Evolutionary conservation across 2,329 filamentous ascomycete species (phyloP).

Genomic region (Macrophomina tecta): DNA sequence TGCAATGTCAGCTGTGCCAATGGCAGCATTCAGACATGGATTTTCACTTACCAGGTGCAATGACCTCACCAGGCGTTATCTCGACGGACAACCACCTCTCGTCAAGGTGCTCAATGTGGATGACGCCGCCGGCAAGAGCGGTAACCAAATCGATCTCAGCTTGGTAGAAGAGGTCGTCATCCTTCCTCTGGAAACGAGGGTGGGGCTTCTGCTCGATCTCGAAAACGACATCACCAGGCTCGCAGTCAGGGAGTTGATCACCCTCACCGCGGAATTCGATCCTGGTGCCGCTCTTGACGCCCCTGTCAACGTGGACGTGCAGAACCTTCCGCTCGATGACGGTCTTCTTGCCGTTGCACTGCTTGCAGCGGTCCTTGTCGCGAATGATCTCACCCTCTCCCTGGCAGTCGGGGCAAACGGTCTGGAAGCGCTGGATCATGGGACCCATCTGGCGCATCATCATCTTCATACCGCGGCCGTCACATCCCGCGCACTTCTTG

Average conservation of each 20-base stretch:
- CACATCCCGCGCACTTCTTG: slow-evolving; percentile 87
- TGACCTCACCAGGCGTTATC: slow-evolving; percentile 92
- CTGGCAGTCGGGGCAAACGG: slow-evolving; percentile 96
- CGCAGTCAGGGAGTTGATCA: slow-evolving; percentile 90
- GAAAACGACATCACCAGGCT: slow-evolving; percentile 95
- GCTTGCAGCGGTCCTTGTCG: slow-evolving; percentile 97
- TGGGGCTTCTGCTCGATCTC: slow-evolving; percentile 99
- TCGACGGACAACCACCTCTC: slow-evolving; percentile 95
- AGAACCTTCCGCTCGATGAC: slow-evolving; percentile 96
- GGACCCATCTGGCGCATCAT: slow-evolving; percentile 99
- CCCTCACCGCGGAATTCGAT: slow-evolving; percentile 97
- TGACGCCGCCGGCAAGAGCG: slow-evolving; percentile 86
- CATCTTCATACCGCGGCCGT: slow-evolving; percentile 97
- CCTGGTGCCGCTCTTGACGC: slow-evolving; percentile 92
- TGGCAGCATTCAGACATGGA: not conserved
- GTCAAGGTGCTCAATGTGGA: slow-evolving; percentile 95
- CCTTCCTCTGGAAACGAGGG: slow-evolving; percentile 89
- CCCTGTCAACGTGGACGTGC: slow-evolving; percentile 95
- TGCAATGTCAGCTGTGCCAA: slow-evolving; percentile 10
- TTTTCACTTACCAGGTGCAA: slow-evolving; percentile 76
- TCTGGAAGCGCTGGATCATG: slow-evolving; percentile 99
- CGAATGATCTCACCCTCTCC: slow-evolving; percentile 96
- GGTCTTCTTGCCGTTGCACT: slow-evolving; percentile 96
- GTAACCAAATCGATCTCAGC: slow-evolving; percentile 96
- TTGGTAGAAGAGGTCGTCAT: slow-evolving; percentile 94